Percentiles rank a stretch among this genome's conserved stretches.
Conservation (phyloP, 805 yeast species). For the Wickerhamiella domercqiae region DNA sequence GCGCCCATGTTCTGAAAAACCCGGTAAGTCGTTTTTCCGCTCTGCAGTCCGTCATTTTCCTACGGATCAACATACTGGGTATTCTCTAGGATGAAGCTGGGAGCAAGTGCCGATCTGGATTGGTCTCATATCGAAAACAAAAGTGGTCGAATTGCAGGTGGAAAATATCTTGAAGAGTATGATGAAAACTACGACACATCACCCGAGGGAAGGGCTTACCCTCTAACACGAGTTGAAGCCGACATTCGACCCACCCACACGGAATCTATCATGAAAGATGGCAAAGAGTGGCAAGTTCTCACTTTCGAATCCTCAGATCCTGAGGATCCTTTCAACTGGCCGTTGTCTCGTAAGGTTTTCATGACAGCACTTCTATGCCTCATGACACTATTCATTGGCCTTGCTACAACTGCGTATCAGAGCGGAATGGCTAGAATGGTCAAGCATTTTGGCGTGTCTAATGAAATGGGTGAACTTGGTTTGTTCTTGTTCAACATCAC, state of each 20-base stretch:
- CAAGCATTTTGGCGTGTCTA: conserved; percentile 48
- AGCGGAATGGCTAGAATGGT: conserved; percentile 60
- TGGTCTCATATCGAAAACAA: conserved; percentile 15
- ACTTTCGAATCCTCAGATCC: conserved; percentile 86
- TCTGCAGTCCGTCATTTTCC: too few species aligned
- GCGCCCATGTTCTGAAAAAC: too few species aligned
- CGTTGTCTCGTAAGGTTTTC: conserved; percentile 23
- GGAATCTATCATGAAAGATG: conserved; percentile 14
- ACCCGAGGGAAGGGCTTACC: conserved; percentile 10
- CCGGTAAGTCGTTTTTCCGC: too few species aligned
- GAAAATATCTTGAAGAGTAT: conserved; percentile 12
- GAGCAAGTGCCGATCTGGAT: conserved; percentile 15
- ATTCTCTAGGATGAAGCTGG: conserved; percentile 13
- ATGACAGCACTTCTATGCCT: conserved; percentile 52
- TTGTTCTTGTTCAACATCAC: conserved; percentile 46
- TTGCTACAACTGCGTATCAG: conserved; percentile 81
- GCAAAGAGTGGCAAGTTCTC: conserved; percentile 22
- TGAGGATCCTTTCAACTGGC: conserved; percentile 85
- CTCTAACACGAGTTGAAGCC: conserved; percentile 13
- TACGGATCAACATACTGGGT: too few species aligned
- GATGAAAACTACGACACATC: conserved; percentile 3
- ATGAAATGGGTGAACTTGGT: conserved; percentile 45
- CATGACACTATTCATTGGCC: conserved; percentile 78
- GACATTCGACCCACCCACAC: conserved; percentile 16
- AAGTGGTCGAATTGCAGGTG: conserved; percentile 16